Base-by-base conservation (phyloP, 2,329 filamentous ascomycete species). In the Akanthomyces lecanii region DNA sequence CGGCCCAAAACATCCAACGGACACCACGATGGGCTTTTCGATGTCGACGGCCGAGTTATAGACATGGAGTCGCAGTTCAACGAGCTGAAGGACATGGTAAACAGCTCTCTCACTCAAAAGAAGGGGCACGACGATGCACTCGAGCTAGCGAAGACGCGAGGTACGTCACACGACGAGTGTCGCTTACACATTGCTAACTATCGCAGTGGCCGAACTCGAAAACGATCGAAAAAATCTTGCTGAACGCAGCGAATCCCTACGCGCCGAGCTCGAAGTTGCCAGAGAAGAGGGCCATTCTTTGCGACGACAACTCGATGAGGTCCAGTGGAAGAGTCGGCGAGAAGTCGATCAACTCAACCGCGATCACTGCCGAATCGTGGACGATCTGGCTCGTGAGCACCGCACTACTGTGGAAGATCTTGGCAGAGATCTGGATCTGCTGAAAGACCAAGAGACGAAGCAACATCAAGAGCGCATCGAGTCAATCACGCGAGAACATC, bases 1-100 rank as follows among this genome's bases (percentile, higher is more conserved):
- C 73, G 73, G 69, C 75, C 76, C 58, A 70, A 70, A 66, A 76
- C 76, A 69, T 73, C 74, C 71, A 74, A 74, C 73, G 81, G 71
- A 71, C 74, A 71, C 59, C 73, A 77, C 67, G 65, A 78, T 66
- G 67, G 76, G 65, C 67, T 79, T 66, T 94, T 89, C 83, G 92
- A 97, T 73, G 86, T 92, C 67, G 88, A 92, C 69, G 85, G 85
- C 65, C 86, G 89, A 67, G 83, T 97, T 68, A 87, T 88, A 66
- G 84, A 87, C 64, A 88, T 97, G 77, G 91, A 96, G 69, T 80
- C 81, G 21, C 82, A 94, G 70, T 92, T 92, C 71, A 82, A 84
- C 54, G 80, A 83, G 64, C 81, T 98, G 65, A 89, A 89, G 70
- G 82, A 88, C 63, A 88, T 89, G 66, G 86, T 97, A 71, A 86